Evolutionary conservation across 148 eudicot genomes (phyloP).

Genomic region (Drosera capensis): DNA sequence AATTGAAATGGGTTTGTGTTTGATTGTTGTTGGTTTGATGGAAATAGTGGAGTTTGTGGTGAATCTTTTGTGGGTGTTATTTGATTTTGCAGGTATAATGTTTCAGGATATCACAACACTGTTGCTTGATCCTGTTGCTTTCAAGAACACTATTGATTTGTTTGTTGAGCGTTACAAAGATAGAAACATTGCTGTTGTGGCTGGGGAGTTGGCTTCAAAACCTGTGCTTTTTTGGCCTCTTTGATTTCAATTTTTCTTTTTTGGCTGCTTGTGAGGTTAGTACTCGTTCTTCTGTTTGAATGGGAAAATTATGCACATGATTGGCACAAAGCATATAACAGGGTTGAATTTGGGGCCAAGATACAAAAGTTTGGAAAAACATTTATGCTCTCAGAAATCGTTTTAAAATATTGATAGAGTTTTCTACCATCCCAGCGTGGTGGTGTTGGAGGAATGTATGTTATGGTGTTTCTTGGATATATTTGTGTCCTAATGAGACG

Average conservation of each 20-base stretch:
- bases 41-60: too few species aligned
- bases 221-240: neutral
- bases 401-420: too few species aligned
- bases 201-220: constrained; percentile 24
- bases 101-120: constrained; percentile 82
- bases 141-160: constrained; percentile 80
- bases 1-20: constrained; percentile 2
- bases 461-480: too few species aligned
- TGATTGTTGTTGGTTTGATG: neutral
- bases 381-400: too few species aligned
- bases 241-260: neutral
- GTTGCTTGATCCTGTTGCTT: constrained; percentile 58
- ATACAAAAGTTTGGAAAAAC: too few species aligned
- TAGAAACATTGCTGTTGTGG: constrained; percentile 68
- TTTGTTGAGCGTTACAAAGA: constrained; percentile 72
- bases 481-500: too few species aligned
- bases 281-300: neutral
- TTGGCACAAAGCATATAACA: too few species aligned
- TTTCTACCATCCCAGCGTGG: too few species aligned
- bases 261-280: neutral
- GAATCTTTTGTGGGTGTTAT: neutral
- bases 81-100: constrained; percentile 47
- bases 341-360: too few species aligned
- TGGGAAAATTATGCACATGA: neutral
- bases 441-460: too few species aligned